Conservation (phyloP, 768 basidiomycete species). For the Mycena olivaceomarginata region DNA sequence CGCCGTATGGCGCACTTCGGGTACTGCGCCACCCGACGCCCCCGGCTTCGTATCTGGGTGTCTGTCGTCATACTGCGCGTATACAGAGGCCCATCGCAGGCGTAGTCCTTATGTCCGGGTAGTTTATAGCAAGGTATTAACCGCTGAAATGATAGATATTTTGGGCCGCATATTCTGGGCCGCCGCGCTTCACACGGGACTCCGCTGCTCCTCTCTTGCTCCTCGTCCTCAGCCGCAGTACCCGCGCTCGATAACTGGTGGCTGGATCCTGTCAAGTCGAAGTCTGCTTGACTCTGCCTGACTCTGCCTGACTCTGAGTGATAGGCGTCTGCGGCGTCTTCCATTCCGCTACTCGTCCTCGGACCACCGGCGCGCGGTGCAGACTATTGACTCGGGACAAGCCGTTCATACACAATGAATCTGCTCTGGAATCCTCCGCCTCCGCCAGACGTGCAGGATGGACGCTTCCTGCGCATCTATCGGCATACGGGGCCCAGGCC, state of each 20-base stretch:
- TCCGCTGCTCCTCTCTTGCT: background rate
- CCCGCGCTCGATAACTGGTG: background rate
- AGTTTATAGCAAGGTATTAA: background rate
- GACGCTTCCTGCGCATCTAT: background rate
- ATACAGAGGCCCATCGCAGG: background rate
- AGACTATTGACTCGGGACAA: background rate
- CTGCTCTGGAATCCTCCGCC: background rate
- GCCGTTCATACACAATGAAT: no score
- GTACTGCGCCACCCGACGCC: background rate
- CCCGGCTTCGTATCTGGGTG: background rate
- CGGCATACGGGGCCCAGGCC: background rate
- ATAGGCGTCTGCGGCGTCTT: background rate
- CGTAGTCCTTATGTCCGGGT: background rate
- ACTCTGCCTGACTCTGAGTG: background rate
- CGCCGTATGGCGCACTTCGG: background rate
- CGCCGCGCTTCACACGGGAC: background rate
- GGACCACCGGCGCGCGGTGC: background rate
- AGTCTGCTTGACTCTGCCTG: no score
- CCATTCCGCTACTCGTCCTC: background rate
- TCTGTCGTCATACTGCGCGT: background rate
- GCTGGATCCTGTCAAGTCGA: no score
- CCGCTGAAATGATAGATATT: slow-evolving; percentile 4
- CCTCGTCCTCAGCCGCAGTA: background rate
- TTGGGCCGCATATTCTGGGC: slow-evolving; percentile 5
- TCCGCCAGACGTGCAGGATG: background rate